These are phyloP conservation scores for Aspergillus sp. DNA, from an alignment of 2,329 filamentous ascomycete genomes.

Conservation along the genomic window DNA sequence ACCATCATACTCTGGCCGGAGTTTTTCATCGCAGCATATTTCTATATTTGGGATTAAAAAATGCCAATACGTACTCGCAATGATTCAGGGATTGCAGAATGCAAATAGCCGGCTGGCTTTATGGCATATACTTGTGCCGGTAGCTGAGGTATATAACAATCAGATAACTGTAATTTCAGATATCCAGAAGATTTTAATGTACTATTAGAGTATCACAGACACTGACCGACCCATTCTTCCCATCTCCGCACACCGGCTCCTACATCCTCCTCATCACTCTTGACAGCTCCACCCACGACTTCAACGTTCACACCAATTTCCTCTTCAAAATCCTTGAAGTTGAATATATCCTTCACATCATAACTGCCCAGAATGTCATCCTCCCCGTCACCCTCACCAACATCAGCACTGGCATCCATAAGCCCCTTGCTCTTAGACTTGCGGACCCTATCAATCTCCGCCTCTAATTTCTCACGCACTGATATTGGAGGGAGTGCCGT, in stretches of 20 bases:
- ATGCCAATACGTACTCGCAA: not conserved
- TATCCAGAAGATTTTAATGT: not conserved
- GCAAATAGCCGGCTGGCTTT: not conserved
- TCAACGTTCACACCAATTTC: slow-evolving; percentile 73
- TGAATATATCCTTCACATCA: slow-evolving; percentile 74
- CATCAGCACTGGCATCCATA: slow-evolving; percentile 72
- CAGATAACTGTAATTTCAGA: not conserved
- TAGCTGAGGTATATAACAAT: not conserved
- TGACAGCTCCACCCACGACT: slow-evolving; percentile 65
- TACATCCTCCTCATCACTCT: slow-evolving; percentile 59
- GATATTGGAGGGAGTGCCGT: slow-evolving; percentile 79
- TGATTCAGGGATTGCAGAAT: not conserved
- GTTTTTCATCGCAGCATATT: slow-evolving; percentile 2
- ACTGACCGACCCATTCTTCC: slow-evolving; percentile 86
- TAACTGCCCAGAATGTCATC: slow-evolving; percentile 83
- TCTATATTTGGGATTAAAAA: not conserved
- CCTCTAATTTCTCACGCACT: slow-evolving; percentile 73
- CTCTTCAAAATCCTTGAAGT: slow-evolving; percentile 78
- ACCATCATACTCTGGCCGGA: slow-evolving; percentile 22
- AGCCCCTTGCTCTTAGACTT: slow-evolving; percentile 76
- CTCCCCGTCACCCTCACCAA: slow-evolving; percentile 60
- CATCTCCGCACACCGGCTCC: slow-evolving; percentile 75
- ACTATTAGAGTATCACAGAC: slow-evolving; percentile 54
- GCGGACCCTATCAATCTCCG: slow-evolving; percentile 77
- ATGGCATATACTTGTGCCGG: not conserved